phyloP scores from a whole-genome alignment of 768 basidiomycete species.

The Crassisporium funariophilum region DNA sequence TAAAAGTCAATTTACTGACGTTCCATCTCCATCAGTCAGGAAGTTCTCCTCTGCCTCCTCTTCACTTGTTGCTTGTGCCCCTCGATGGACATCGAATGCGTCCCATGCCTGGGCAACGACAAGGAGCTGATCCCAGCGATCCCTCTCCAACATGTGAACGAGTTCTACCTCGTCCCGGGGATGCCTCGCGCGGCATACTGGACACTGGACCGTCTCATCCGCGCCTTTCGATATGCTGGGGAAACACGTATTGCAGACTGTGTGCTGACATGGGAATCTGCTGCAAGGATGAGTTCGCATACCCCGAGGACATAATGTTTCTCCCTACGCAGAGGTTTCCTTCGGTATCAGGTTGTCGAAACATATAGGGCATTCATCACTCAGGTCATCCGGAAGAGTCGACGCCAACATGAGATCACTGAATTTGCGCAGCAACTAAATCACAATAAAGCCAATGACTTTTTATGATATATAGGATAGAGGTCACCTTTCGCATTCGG shows the following conservation, averaged over 20 bases:
- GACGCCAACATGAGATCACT: conserved; percentile 38
- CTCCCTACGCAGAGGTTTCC: conserved; percentile 36
- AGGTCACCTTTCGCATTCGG: conserved; percentile 43
- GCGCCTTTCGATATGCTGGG: conserved; percentile 27
- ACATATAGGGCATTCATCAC: conserved; percentile 43
- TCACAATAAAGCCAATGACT: background rate
- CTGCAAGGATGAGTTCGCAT: background rate
- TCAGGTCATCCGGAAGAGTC: conserved; percentile 33
- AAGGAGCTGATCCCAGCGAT: conserved; percentile 47
- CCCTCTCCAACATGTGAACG: conserved; percentile 38
- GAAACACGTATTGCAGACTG: conserved; percentile 42
- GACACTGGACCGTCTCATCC: conserved; percentile 37
- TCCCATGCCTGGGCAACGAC: conserved; percentile 41
- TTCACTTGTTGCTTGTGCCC: conserved; percentile 40
- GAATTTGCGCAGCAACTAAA: conserved; percentile 43
- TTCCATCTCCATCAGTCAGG: conserved; percentile 20
- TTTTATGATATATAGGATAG: background rate
- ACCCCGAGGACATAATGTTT: background rate
- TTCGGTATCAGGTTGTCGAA: conserved; percentile 31
- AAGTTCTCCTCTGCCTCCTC: conserved; percentile 45
- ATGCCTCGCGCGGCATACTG: conserved; percentile 34
- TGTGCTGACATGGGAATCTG: conserved; percentile 47
- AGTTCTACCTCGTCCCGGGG: conserved; percentile 34
- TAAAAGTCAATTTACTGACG: conserved; percentile 8
- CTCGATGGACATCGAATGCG: conserved; percentile 34